phyloP scores from a whole-genome alignment of 495 filamentous ascomycete species.

The Xylaria flabelliformis region DNA sequence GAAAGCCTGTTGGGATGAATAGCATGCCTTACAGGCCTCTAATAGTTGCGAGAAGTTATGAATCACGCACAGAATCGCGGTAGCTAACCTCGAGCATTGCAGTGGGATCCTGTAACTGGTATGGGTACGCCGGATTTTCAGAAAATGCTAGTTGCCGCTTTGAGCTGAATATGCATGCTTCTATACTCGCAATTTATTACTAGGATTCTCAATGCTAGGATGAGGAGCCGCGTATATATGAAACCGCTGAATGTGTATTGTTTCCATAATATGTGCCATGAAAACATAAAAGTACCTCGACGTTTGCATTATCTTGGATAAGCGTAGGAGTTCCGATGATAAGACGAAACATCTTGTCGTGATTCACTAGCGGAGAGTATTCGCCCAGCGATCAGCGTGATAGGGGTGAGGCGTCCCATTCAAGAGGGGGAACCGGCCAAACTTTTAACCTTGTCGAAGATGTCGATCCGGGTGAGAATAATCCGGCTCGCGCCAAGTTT shows the following conservation, averaged over 20 bases:
- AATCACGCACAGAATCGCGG: background rate
- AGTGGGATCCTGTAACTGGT: conserved; percentile 40
- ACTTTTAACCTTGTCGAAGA: background rate
- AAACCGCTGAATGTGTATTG: background rate
- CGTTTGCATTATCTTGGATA: background rate
- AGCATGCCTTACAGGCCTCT: background rate
- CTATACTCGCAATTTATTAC: background rate
- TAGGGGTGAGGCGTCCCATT: background rate
- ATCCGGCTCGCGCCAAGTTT: background rate
- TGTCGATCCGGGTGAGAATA: background rate
- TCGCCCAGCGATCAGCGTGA: background rate
- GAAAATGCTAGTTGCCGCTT: conserved; percentile 32
- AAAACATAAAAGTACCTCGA: background rate
- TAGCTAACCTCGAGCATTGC: background rate
- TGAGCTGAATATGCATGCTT: background rate
- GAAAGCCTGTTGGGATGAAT: background rate
- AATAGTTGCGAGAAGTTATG: background rate
- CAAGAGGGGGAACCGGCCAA: background rate
- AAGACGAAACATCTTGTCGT: background rate
- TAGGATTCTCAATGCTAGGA: background rate
- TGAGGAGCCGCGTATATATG: background rate
- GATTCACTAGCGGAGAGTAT: background rate
- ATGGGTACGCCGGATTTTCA: conserved; percentile 37
- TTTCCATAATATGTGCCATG: background rate
- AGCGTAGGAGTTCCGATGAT: background rate